Base-by-base conservation (phyloP, 805 yeast genomes). In the Maudiozyma serrabonitensis region DNA sequence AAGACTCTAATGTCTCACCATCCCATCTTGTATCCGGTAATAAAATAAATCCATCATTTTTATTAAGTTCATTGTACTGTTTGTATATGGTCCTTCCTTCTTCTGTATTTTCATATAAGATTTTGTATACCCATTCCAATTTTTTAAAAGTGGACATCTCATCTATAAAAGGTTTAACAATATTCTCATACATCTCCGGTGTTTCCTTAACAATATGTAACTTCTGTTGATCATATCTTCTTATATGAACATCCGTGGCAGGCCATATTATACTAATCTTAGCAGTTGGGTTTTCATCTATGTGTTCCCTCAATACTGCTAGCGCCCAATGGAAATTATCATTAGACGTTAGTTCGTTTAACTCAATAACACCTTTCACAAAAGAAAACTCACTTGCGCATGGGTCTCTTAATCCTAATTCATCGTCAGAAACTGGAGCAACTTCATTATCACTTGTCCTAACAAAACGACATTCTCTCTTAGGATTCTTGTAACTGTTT, bases 21-120 rank as follows among this genome's bases (percentile, higher is more conserved):
- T 91, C 97, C 99, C 99, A 93, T 65, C 91, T 90, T 96, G 91
- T 87, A 67, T 93, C 98, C 0, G 98, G 98, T 39, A 90, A 71
- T 44, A 93, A 67, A 7, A 90, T 80, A 61, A 86, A 88, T n/a
- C 90, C 89, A 32, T 63, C 64, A 1, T 60, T 56, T 47, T 82
- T 80, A 19, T 78, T 77, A 31, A 79, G 76, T 40, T 67, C 68
- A 11, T 63, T 61, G 13, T 62, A 59, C 53, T 87, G 84, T 46
- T 83, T 80, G 56, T 74, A 75, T 2, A 89, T 74, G 16, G 91
- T 80, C 18, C 87, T 69, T 37, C 89, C 97, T 0, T 87, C 75
- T 65, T 93, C 99, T 19, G 83, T 87, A 3, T 91, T 95, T 47
- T 86, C 75, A 61, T 75, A 78, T 41, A 93, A 69, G 49, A 93